phyloP scores from a whole-genome alignment of 2,329 filamentous ascomycete species.

The Claviceps fusiformis region DNA sequence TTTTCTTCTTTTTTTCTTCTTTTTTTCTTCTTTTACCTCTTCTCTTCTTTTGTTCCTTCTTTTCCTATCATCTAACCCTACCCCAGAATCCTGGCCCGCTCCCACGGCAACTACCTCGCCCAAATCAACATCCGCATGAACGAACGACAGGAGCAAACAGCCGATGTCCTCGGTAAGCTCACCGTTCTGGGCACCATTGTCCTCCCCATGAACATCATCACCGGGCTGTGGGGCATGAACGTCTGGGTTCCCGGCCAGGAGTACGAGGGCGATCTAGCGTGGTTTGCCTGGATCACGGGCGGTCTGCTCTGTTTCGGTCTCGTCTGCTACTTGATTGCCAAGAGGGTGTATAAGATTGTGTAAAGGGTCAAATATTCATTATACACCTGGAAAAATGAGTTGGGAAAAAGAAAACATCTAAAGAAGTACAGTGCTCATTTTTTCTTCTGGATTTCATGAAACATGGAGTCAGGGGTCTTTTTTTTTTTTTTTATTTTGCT shows the following conservation, averaged over 20 bases:
- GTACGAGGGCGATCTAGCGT: slow-evolving; percentile 56
- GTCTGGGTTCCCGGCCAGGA: slow-evolving; percentile 90
- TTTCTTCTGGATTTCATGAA: too few relatives aligned
- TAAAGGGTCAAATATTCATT: slow-evolving; percentile 16
- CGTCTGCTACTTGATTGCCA: slow-evolving; percentile 67
- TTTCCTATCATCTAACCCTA: not conserved
- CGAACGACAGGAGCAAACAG: slow-evolving; percentile 89
- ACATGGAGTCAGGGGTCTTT: too few relatives aligned
- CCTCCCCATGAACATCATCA: slow-evolving; percentile 97
- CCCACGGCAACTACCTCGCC: slow-evolving; percentile 94
- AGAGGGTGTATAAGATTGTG: slow-evolving; percentile 71
- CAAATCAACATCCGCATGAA: slow-evolving; percentile 99
- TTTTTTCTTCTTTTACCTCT: not conserved
- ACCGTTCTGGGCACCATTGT: slow-evolving; percentile 96
- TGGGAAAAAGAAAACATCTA: not conserved
- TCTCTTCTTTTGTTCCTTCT: too few relatives aligned
- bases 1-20: slow-evolving; percentile 7
- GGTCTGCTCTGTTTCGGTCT: slow-evolving; percentile 68
- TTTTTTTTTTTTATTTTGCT: too few relatives aligned
- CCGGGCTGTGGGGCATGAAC: slow-evolving; percentile 98
- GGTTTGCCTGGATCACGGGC: slow-evolving; percentile 64
- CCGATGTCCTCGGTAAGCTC: slow-evolving; percentile 85
- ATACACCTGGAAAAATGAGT: too few relatives aligned
- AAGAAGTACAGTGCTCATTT: not conserved
- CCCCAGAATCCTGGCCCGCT: slow-evolving; percentile 62